Evolutionary conservation across 1,139 yeast species (phyloP).

Genomic region (Magnusiomyces fungicola): DNA sequence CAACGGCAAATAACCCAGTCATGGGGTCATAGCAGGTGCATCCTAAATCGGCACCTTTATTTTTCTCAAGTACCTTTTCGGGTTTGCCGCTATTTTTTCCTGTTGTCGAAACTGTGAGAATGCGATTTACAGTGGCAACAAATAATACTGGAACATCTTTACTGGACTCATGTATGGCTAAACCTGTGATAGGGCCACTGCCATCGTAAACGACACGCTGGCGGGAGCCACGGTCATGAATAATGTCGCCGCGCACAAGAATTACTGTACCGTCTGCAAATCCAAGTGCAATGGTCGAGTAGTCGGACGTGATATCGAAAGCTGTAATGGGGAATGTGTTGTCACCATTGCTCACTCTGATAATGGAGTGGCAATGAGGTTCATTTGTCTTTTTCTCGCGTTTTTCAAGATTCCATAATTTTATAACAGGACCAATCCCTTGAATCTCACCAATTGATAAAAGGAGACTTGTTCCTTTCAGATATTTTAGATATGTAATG

Average conservation of each 20-base stretch:
- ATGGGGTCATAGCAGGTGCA: slow-evolving; percentile 43
- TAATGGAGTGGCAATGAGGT: slow-evolving; percentile 38
- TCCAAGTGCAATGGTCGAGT: slow-evolving; percentile 69
- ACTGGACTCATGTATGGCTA: slow-evolving; percentile 45
- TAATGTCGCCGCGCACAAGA: slow-evolving; percentile 76
- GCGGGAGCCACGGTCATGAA: slow-evolving; percentile 84
- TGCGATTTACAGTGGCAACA: slow-evolving; percentile 62
- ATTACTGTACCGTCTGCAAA: slow-evolving; percentile 83
- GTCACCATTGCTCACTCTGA: slow-evolving; percentile 43
- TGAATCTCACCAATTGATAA: slow-evolving; percentile 65
- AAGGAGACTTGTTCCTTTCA: slow-evolving; percentile 44
- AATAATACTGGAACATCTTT: slow-evolving; percentile 37
- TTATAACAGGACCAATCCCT: slow-evolving; percentile 59
- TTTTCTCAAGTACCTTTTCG: slow-evolving; percentile 51
- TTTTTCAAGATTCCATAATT: slow-evolving; percentile 63
- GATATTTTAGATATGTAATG: slow-evolving; percentile 47
- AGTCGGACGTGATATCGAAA: slow-evolving; percentile 48
- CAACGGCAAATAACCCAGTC: slow-evolving; percentile 41
- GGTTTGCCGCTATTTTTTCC: slow-evolving; percentile 73
- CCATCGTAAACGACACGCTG: slow-evolving; percentile 72
- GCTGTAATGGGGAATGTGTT: slow-evolving; percentile 72
- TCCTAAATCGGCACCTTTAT: slow-evolving; percentile 62
- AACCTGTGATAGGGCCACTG: slow-evolving; percentile 64
- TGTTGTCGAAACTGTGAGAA: slow-evolving; percentile 66
- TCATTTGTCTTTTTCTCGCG: slow-evolving; percentile 32